phyloP scores from a whole-genome alignment of 495 filamentous ascomycete genomes.

The Terfezia claveryi region DNA sequence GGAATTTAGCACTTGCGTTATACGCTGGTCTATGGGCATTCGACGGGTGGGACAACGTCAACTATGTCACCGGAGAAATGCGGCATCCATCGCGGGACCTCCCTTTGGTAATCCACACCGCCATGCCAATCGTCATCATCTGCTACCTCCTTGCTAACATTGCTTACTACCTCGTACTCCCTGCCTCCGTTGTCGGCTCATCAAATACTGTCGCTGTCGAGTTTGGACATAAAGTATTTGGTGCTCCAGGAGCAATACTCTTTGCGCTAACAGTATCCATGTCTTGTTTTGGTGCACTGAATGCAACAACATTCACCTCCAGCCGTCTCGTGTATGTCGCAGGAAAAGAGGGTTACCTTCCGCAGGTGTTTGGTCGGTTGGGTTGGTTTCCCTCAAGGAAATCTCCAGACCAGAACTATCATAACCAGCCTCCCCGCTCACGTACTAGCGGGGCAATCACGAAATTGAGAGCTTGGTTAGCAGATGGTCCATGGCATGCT shows the following conservation, averaged over 20 bases:
- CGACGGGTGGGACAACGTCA: slow-evolving; percentile 98
- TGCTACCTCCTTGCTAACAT: slow-evolving; percentile 81
- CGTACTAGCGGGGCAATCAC: slow-evolving; percentile 34
- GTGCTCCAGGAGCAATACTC: slow-evolving; percentile 54
- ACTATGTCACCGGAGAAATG: slow-evolving; percentile 94
- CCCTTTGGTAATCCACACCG: slow-evolving; percentile 85
- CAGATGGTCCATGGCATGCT: slow-evolving; percentile 35
- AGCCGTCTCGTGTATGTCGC: slow-evolving; percentile 84
- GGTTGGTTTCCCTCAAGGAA: slow-evolving; percentile 24
- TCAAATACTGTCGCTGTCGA: slow-evolving; percentile 76
- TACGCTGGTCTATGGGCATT: slow-evolving; percentile 96
- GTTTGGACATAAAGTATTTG: slow-evolving; percentile 81
- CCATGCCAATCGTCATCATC: slow-evolving; percentile 82
- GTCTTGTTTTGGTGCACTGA: slow-evolving; percentile 78
- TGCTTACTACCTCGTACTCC: slow-evolving; percentile 88
- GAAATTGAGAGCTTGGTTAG: slow-evolving; percentile 31
- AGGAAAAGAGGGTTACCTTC: slow-evolving; percentile 87
- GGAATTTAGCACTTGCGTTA: slow-evolving; percentile 38
- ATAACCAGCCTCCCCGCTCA: slow-evolving; percentile 16
- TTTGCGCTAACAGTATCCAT: slow-evolving; percentile 76
- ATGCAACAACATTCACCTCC: slow-evolving; percentile 83
- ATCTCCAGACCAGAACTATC: slow-evolving; percentile 19
- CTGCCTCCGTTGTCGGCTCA: slow-evolving; percentile 51
- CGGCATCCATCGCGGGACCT: slow-evolving; percentile 74
- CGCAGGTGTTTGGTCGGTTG: slow-evolving; percentile 58